Percentiles rank a stretch among this genome's conserved stretches.
These are phyloP conservation scores for Hemileccinum impolitum DNA, from an alignment of 768 basidiomycete species.

Conservation along the genomic window DNA sequence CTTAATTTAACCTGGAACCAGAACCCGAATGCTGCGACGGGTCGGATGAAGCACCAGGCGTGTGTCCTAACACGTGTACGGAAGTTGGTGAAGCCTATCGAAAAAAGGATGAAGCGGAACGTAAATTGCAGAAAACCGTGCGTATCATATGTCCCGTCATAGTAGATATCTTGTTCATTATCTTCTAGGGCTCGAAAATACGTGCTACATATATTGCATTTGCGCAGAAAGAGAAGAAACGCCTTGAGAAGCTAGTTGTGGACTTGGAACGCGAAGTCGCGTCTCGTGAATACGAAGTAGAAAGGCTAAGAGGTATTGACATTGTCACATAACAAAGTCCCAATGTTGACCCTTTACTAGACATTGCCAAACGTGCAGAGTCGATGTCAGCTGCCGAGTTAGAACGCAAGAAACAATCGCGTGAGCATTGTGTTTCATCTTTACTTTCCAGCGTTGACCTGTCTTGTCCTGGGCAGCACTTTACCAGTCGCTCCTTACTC, in stretches of 20 bases:
- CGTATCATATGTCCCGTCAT: constrained; percentile 20
- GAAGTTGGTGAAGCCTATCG: constrained; percentile 70
- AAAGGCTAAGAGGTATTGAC: constrained; percentile 61
- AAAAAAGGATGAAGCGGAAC: constrained; percentile 66
- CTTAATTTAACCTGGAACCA: constrained; percentile 31
- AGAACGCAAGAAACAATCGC: constrained; percentile 82
- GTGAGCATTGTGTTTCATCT: constrained; percentile 43
- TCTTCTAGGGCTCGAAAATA: constrained; percentile 80
- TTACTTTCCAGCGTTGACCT: not conserved
- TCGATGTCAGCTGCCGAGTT: constrained; percentile 75
- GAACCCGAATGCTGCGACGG: constrained; percentile 95
- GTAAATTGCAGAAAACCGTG: constrained; percentile 78
- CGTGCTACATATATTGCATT: constrained; percentile 83
- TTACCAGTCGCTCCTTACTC: constrained; percentile 68
- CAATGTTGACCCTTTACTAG: constrained; percentile 36
- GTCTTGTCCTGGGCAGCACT: constrained; percentile 52
- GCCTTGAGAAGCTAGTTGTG: constrained; percentile 64
- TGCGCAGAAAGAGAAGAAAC: constrained; percentile 86
- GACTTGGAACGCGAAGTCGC: constrained; percentile 55
- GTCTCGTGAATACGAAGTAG: constrained; percentile 65
- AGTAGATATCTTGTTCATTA: not conserved
- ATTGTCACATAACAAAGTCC: not conserved
- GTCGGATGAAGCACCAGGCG: constrained; percentile 81
- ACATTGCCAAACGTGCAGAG: constrained; percentile 75
- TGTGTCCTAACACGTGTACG: constrained; percentile 75